Conservation (phyloP, 73 alveolate genomes). For the Paraurostyla sp. region DNA sequence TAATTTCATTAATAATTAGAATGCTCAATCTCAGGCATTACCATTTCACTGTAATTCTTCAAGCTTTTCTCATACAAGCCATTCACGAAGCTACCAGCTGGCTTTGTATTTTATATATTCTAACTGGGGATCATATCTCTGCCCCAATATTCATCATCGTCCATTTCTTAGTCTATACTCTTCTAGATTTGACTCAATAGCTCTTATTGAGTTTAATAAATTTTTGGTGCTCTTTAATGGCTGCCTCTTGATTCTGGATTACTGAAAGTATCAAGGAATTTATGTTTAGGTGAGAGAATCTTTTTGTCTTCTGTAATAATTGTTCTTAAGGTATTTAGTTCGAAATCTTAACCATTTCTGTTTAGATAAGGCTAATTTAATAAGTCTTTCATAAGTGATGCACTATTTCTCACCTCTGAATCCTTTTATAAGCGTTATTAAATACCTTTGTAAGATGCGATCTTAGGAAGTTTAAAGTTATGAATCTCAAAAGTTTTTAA, state of each 20-base stretch:
- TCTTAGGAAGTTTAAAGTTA: constrained; percentile 14
- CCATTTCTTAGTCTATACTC: background rate
- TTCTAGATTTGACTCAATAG: background rate
- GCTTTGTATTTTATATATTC: background rate
- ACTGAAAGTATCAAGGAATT: background rate
- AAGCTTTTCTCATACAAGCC: constrained; percentile 30
- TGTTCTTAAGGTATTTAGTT: background rate
- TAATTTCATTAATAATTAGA: no score
- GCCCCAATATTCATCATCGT: constrained; percentile 49
- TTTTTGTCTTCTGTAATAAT: background rate
- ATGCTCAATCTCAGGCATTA: background rate
- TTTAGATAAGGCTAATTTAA: background rate
- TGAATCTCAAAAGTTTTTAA: background rate
- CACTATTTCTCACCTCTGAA: background rate
- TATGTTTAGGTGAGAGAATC: no score
- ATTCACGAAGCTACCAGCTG: background rate
- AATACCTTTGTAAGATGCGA: constrained; percentile 15
- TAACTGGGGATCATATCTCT: background rate
- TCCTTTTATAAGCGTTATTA: background rate
- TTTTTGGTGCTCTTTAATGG: background rate
- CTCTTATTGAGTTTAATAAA: background rate
- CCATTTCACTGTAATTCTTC: constrained; percentile 1
- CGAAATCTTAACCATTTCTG: background rate
- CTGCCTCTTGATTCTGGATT: background rate
- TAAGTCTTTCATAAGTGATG: background rate